Percentiles rank a stretch among this genome's conserved stretches.
Evolutionary conservation across 352 stramenopile species (phyloP).

Genomic region (Halophytophthora polymorphica): DNA sequence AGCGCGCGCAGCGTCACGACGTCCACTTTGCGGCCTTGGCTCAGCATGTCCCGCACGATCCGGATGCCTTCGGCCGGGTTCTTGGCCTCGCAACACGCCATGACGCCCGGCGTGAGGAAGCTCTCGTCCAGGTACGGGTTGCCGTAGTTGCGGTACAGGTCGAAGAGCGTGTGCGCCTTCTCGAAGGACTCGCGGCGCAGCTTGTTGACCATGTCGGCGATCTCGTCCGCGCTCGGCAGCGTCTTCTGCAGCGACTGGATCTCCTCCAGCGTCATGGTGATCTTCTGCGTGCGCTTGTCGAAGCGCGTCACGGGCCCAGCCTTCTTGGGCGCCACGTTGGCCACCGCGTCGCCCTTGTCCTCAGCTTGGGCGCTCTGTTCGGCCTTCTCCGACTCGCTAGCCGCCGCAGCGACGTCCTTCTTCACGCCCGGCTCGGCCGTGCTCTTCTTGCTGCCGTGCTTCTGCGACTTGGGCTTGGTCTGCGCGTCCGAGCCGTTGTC

Average conservation of each 20-base stretch:
- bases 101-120: conserved; percentile 74
- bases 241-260: conserved; percentile 76
- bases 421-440: conserved; percentile 4
- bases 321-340: conserved; percentile 19
- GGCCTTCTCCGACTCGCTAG: neutral
- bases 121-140: conserved; percentile 82
- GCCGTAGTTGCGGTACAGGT: conserved; percentile 84
- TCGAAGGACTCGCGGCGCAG: conserved; percentile 71
- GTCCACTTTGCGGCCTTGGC: conserved; percentile 82
- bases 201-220: conserved; percentile 53
- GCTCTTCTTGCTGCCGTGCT: conserved; percentile 3
- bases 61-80: conserved; percentile 67
- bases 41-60: conserved; percentile 82
- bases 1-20: conserved; percentile 65
- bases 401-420: neutral
- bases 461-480: conserved; percentile 10
- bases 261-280: conserved; percentile 70
- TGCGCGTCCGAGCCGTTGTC: neutral
- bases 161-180: conserved; percentile 74
- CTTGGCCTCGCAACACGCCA: conserved; percentile 75
- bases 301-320: conserved; percentile 23
- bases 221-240: conserved; percentile 60
- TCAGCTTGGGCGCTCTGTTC: neutral
- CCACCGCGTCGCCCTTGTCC: conserved; percentile 4
- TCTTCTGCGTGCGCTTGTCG: conserved; percentile 51